These are phyloP conservation scores for Sporothrix mexicana DNA, from an alignment of 2,329 filamentous ascomycete species.

Conservation along the genomic window DNA sequence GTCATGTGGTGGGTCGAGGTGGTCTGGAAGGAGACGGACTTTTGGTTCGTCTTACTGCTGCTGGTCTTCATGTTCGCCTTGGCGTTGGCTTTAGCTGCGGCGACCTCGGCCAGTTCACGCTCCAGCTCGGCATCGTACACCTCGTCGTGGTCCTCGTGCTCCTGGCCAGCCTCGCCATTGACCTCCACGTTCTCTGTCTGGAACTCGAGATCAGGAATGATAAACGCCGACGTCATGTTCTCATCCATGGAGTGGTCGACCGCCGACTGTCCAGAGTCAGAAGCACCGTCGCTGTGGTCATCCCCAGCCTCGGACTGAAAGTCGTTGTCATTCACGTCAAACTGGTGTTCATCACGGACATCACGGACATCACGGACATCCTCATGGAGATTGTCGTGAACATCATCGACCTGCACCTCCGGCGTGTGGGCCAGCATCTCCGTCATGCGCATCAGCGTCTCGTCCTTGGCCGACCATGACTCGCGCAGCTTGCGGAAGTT, in stretches of 20 bases:
- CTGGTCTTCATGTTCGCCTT: constrained; percentile 1
- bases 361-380: not conserved
- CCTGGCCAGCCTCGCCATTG: not conserved
- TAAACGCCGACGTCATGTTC: constrained; percentile 41
- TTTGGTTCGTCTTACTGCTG: constrained; percentile 25
- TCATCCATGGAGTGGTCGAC: constrained; percentile 37
- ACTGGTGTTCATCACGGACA: constrained; percentile 9
- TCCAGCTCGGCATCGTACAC: constrained; percentile 17
- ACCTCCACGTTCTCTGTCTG: constrained; percentile 27
- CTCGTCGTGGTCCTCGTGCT: constrained; percentile 17
- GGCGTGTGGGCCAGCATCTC: constrained; percentile 34
- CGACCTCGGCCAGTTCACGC: constrained; percentile 26
- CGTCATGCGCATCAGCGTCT: constrained; percentile 37
- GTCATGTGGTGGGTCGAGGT: not conserved
- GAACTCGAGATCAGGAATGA: constrained; percentile 39
- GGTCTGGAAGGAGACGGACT: constrained; percentile 34
- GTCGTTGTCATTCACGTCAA: constrained; percentile 30
- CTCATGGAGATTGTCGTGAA: constrained; percentile 12
- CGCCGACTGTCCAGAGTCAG: constrained; percentile 28
- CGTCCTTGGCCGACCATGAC: constrained; percentile 37
- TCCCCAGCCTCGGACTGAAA: constrained; percentile 22
- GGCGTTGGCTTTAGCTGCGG: not conserved
- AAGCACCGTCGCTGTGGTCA: constrained; percentile 28
- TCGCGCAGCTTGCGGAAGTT: constrained; percentile 37
- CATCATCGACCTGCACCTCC: constrained; percentile 22